A percentile compares a stretch with the other conserved stretches of the same genome.
Conservation (phyloP, 352 stramenopile genomes). For the Phytopythium sindhum region DNA sequence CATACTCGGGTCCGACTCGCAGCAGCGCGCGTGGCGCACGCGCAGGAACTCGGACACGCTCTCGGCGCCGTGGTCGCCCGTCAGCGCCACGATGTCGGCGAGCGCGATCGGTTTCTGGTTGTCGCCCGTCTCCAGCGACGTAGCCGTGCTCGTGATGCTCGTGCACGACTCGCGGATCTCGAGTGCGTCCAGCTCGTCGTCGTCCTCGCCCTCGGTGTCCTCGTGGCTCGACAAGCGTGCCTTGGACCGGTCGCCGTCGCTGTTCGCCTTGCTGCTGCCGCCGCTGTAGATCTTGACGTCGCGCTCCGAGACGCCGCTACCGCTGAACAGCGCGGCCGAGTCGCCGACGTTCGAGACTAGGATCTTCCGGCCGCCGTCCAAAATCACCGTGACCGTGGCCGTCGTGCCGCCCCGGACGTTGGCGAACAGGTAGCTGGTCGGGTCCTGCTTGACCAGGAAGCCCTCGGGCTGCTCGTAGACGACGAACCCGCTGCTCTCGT, state of each 20-base stretch:
- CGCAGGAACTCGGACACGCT: slow-evolving; percentile 69
- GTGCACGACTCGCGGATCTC: slow-evolving; percentile 17
- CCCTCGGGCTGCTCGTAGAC: slow-evolving; percentile 58
- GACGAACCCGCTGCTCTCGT: slow-evolving; percentile 50
- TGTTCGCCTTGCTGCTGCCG: slow-evolving; percentile 8
- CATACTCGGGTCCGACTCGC: slow-evolving; percentile 20
- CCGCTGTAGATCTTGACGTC: slow-evolving; percentile 29
- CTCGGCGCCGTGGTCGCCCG: slow-evolving; percentile 83
- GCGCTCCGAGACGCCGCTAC: slow-evolving; percentile 13
- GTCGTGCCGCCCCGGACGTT: slow-evolving; percentile 90
- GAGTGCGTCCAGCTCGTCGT: slow-evolving; percentile 4
- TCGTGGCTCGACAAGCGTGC: slow-evolving; percentile 8
- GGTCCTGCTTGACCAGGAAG: slow-evolving; percentile 54
- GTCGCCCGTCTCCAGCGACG: not conserved
- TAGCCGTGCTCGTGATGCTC: not conserved
- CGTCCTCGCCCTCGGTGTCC: slow-evolving; percentile 10
- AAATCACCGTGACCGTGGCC: slow-evolving; percentile 75
- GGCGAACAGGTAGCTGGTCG: slow-evolving; percentile 25
- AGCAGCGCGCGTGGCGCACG: slow-evolving; percentile 36
- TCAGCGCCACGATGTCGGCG: slow-evolving; percentile 47
- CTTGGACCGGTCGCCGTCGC: slow-evolving; percentile 10
- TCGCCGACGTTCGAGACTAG: slow-evolving; percentile 85
- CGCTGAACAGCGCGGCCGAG: slow-evolving; percentile 46
- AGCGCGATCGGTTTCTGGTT: slow-evolving; percentile 15
- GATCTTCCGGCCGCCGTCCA: slow-evolving; percentile 63